Evolutionary conservation across 371 early-diverging fungal species (phyloP).

Genomic region (Haplosporangium sp.): DNA sequence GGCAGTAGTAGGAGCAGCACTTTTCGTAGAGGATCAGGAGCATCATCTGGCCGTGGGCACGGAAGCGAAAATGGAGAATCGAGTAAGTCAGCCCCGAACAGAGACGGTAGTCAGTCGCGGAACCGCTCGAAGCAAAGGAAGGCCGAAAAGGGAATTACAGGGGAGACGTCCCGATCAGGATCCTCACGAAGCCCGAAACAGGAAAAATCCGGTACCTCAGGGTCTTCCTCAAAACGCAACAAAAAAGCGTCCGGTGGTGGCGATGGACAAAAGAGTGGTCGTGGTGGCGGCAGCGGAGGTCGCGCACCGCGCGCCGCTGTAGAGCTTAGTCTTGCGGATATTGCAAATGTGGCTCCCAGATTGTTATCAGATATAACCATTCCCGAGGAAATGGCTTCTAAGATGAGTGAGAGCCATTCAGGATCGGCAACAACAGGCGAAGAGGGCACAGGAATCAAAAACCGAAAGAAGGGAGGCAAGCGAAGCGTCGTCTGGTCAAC

Average conservation of each 20-base stretch:
- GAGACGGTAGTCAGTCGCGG: constrained; percentile 20
- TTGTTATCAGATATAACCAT: constrained; percentile 7
- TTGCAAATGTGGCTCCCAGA: constrained; percentile 43
- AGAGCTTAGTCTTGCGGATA: constrained; percentile 46
- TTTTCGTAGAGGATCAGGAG: constrained; percentile 10
- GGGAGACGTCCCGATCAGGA: constrained; percentile 7
- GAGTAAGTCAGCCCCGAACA: not conserved
- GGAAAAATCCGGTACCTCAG: constrained; percentile 14
- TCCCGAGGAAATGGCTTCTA: constrained; percentile 1
- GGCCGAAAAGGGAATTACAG: constrained; percentile 17
- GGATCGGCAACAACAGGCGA: constrained; percentile 10
- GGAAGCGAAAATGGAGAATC: constrained; percentile 8
- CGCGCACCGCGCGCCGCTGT: constrained; percentile 38
- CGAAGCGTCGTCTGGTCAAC: constrained; percentile 51
- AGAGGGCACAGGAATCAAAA: constrained; percentile 10
- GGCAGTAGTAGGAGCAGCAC: constrained; percentile 7
- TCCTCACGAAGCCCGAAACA: constrained; percentile 23
- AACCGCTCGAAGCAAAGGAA: constrained; percentile 20
- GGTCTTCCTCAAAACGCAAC: constrained; percentile 20
- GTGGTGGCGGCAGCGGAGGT: constrained; percentile 16
- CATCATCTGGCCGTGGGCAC: constrained; percentile 6
- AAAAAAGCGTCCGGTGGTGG: constrained; percentile 25
- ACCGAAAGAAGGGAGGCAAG: constrained; percentile 20
- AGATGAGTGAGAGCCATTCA: not conserved
- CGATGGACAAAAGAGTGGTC: constrained; percentile 21